These are phyloP conservation scores for Elsinoe ampelina DNA, from an alignment of 2,329 filamentous ascomycete species.

Conservation along the genomic window DNA sequence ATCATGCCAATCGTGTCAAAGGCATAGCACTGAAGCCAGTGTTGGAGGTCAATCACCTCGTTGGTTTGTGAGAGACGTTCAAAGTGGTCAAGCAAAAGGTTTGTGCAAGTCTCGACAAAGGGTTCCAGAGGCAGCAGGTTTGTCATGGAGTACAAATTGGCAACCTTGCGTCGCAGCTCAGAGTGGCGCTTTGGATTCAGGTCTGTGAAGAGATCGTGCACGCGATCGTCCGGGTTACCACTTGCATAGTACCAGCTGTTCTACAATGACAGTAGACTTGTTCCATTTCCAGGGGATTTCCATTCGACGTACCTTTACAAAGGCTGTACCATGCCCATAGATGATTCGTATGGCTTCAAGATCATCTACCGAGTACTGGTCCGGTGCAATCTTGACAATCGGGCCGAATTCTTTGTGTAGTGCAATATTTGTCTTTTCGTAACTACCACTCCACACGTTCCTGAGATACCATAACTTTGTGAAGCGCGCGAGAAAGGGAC, in stretches of 20 bases:
- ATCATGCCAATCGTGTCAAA: slow-evolving; percentile 64
- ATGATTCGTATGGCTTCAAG: slow-evolving; percentile 5
- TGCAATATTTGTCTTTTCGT: slow-evolving; percentile 19
- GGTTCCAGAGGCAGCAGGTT: slow-evolving; percentile 20
- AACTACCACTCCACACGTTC: slow-evolving; percentile 18
- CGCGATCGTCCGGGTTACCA: slow-evolving; percentile 56
- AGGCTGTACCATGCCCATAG: slow-evolving; percentile 8
- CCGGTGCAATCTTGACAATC: slow-evolving; percentile 7
- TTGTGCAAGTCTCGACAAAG: slow-evolving; percentile 14
- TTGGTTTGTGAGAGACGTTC: slow-evolving; percentile 15
- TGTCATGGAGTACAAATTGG: slow-evolving; percentile 20
- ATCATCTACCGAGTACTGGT: slow-evolving; percentile 9
- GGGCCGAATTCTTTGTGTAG: slow-evolving; percentile 15
- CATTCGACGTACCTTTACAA: background rate
- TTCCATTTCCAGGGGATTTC: background rate
- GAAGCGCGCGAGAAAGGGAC: slow-evolving; percentile 20
- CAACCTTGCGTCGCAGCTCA: slow-evolving; percentile 17
- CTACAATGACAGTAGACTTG: slow-evolving; percentile 37
- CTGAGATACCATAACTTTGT: slow-evolving; percentile 19
- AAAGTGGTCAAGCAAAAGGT: slow-evolving; percentile 20
- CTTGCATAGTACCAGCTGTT: slow-evolving; percentile 57
- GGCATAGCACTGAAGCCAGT: slow-evolving; percentile 71
- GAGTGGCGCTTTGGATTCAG: slow-evolving; percentile 26
- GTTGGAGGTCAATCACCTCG: slow-evolving; percentile 52
- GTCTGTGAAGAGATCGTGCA: slow-evolving; percentile 54